phyloP scores from a whole-genome alignment of 805 yeast genomes.

The Candida wancherniae region DNA sequence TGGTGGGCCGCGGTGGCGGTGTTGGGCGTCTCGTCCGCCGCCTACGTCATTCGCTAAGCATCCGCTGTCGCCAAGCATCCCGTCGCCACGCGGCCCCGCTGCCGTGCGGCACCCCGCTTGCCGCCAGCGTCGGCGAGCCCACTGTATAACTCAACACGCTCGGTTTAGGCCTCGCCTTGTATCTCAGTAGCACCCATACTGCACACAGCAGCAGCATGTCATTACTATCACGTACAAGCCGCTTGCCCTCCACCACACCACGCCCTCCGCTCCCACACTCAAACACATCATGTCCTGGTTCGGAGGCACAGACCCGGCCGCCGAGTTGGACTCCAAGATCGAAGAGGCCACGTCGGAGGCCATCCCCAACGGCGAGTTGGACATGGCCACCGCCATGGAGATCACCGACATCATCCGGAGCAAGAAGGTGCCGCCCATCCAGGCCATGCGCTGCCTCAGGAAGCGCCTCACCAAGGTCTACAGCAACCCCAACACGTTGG shows the following conservation, averaged over 20 bases:
- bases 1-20: constrained; percentile 55
- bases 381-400: constrained; percentile 67
- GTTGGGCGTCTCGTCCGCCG: constrained; percentile 38
- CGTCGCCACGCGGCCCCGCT: too few relatives aligned
- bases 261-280: constrained; percentile 1
- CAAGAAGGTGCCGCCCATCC: constrained; percentile 71
- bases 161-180: too few relatives aligned
- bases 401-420: constrained; percentile 83
- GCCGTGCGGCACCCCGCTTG: too few relatives aligned
- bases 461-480: constrained; percentile 56
- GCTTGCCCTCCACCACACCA: neutral
- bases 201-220: too few relatives aligned
- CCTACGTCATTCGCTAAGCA: constrained; percentile 26
- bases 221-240: neutral
- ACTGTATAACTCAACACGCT: too few relatives aligned
- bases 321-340: constrained; percentile 56
- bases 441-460: constrained; percentile 81
- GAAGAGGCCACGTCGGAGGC: constrained; percentile 79
- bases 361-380: constrained; percentile 90
- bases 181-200: too few relatives aligned
- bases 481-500: constrained; percentile 74
- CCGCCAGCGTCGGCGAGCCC: too few relatives aligned
- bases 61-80: too few relatives aligned
- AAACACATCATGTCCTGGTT: constrained; percentile 49
- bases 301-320: constrained; percentile 29